Base-by-base conservation (phyloP, 257 asterid species). In the Cruciata laevipes region DNA sequence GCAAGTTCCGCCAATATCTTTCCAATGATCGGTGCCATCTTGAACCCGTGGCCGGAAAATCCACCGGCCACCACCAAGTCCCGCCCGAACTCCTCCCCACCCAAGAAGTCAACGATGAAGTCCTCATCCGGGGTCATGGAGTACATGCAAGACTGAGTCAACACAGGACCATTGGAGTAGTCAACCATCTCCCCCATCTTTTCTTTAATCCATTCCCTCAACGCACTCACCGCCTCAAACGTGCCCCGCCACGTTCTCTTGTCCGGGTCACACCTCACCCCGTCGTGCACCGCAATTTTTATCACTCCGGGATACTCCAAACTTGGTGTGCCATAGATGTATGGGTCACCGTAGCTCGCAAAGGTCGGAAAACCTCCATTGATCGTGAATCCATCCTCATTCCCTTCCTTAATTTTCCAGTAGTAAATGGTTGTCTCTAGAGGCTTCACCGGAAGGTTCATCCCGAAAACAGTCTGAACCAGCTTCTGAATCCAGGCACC, bases 121-220 rank as follows among this genome's bases (percentile, higher is more conserved):
- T 94, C 99, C 78, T 85, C 95, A 55, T 94, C 97, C 11, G 96
- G 91, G 59, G 96, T 90, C 95, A 94, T 84, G 0, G 99, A 94
- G 66, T 94, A 94, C 95, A 94, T 76, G 77, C 97, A 94, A 23
- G 96, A 86, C 35, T 94, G 97, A 21, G 69, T 70, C 77, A 82
- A 3, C 20, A 87, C 85, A 0, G 95, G 91, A 69, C 73, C 76
- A 17, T 37, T 72, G 0, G 44, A 74, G 38, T 6, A 30, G 16
- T 87, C 96, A 4, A 93, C 78, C 3, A 75, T 1, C 0, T 72
- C 95, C 47, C 87, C 87, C 5, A 93, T 88, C 27, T 75, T 61
- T 7, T 73, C 86, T 35, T 61, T 69, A 0, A 87, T 78, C 97
- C 99, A 94, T 49, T 24, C 69, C 31, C 62, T 72, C 25, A 79